A percentile compares a stretch with the other conserved stretches of the same genome.
These are phyloP conservation scores for Rhizophagus clarus DNA, from an alignment of 192 early-diverging fungal species.

Conservation along the genomic window DNA sequence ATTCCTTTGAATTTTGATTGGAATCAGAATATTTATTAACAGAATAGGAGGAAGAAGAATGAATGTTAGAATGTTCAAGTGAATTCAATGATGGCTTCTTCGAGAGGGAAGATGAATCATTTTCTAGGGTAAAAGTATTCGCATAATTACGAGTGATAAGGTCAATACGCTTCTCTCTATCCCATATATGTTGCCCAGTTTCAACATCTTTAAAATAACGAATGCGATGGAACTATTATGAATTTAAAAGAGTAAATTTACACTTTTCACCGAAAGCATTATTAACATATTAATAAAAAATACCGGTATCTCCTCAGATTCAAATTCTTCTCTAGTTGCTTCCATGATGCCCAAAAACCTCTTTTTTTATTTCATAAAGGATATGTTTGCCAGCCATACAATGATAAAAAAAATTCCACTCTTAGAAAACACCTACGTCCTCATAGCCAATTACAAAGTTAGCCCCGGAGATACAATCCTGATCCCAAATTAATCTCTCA, in stretches of 20 bases:
- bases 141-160: constrained; percentile 13
- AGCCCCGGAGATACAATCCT: background rate
- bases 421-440: constrained; percentile 9
- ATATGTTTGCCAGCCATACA: background rate
- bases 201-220: constrained; percentile 26
- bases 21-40: too few relatives aligned
- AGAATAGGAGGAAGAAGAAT: background rate
- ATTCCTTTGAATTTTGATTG: too few relatives aligned
- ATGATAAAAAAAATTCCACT: too few relatives aligned
- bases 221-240: constrained; percentile 23
- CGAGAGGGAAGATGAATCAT: background rate
- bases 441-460: constrained; percentile 27
- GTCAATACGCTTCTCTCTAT: constrained; percentile 24
- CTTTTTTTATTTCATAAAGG: background rate
- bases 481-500: constrained; percentile 23
- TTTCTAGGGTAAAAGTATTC: background rate
- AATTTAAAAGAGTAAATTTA: background rate
- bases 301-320: constrained; percentile 24
- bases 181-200: constrained; percentile 20
- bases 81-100: background rate
- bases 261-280: background rate
- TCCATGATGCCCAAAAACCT: constrained; percentile 30
- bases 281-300: background rate
- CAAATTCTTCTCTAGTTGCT: constrained; percentile 15
- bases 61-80: background rate